Conservation (phyloP, 768 basidiomycete genomes). For the Podaxis carcinomalis region DNA sequence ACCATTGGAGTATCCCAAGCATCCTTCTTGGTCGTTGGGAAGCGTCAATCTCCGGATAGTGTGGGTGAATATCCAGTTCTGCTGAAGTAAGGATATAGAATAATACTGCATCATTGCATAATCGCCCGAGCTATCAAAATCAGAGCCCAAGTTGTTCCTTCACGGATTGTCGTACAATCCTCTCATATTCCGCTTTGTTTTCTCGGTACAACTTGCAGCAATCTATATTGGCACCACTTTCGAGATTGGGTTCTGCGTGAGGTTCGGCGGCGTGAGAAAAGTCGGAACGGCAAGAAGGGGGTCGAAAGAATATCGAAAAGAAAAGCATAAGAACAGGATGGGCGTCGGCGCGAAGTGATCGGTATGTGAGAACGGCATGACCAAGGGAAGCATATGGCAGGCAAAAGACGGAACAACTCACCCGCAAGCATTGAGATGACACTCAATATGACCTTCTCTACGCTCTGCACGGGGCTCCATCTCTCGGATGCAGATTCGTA, state of each 20-base stretch:
- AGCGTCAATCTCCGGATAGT: background rate
- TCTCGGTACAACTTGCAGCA: conserved; percentile 97
- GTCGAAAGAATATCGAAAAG: background rate
- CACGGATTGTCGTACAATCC: conserved; percentile 78
- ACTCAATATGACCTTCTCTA: conserved; percentile 94
- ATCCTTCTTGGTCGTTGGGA: background rate
- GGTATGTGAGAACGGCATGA: background rate
- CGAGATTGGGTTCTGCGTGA: conserved; percentile 84
- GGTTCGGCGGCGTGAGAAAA: background rate
- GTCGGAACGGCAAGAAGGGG: background rate
- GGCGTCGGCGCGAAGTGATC: conserved; percentile 8
- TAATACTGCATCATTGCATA: background rate
- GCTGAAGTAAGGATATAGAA: background rate
- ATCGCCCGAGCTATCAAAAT: conserved; percentile 4
- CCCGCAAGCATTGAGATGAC: conserved; percentile 98
- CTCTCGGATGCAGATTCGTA: conserved; percentile 95
- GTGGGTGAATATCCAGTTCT: background rate
- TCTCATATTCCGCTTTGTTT: conserved; percentile 84
- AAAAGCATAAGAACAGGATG: background rate
- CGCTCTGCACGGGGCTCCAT: conserved; percentile 98
- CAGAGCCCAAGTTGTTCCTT: conserved; percentile 81
- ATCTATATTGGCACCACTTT: conserved; percentile 95
- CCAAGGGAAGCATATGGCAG: conserved; percentile 1
- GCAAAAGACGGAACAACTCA: conserved; percentile 28
- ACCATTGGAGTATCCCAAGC: background rate